Evolutionary conservation across 805 yeast genomes (phyloP).

Genomic region (Zygotorulaspora sp.): DNA sequence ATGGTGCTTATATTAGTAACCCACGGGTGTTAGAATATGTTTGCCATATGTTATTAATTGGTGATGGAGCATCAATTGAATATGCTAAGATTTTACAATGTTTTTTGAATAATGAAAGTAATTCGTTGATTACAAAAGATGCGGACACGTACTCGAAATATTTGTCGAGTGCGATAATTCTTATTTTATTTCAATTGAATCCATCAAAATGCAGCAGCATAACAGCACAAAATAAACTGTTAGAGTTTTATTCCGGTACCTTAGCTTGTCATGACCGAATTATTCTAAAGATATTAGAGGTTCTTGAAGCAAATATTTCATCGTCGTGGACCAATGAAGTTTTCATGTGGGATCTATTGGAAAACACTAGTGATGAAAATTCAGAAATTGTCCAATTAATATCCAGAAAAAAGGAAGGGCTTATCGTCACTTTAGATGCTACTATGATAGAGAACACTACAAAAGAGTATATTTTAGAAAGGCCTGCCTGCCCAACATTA

Average conservation of each 20-base stretch:
- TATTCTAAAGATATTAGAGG: constrained; percentile 50
- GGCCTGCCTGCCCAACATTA: constrained; percentile 29
- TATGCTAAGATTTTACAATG: constrained; percentile 57
- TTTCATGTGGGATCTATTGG: constrained; percentile 61
- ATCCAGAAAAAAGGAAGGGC: constrained; percentile 42
- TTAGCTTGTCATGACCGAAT: constrained; percentile 55
- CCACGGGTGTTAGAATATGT: constrained; percentile 45
- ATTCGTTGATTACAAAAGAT: constrained; percentile 30
- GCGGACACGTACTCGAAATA: constrained; percentile 31
- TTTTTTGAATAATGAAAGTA: constrained; percentile 49
- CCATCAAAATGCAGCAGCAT: constrained; percentile 42
- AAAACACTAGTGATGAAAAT: constrained; percentile 37
- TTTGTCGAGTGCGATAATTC: constrained; percentile 45
- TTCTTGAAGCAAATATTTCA: constrained; percentile 50
- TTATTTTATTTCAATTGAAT: constrained; percentile 47
- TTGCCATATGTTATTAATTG: constrained; percentile 38
- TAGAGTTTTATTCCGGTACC: constrained; percentile 61
- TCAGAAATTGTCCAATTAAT: constrained; percentile 44
- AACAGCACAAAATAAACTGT: constrained; percentile 46
- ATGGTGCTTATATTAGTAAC: constrained; percentile 44
- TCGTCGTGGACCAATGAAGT: constrained; percentile 64
- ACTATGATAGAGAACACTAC: constrained; percentile 48
- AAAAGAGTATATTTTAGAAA: constrained; percentile 32
- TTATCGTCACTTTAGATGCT: constrained; percentile 50
- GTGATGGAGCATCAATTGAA: constrained; percentile 38